phyloP scores from a whole-genome alignment of 257 asterid genomes.

The Solanum stenotomum region DNA sequence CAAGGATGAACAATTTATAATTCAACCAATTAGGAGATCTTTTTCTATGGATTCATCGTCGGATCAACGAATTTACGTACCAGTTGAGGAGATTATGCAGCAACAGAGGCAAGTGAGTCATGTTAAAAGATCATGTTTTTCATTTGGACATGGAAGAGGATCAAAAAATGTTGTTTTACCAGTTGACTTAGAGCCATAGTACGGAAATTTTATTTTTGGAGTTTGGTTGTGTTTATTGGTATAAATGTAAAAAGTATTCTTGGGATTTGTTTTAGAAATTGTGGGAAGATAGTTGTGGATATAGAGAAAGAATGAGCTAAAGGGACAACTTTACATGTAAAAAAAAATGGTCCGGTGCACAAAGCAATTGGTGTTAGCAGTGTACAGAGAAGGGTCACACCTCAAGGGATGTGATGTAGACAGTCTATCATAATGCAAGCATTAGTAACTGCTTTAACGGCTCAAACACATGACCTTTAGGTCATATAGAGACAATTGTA shows the following conservation, averaged over 20 bases:
- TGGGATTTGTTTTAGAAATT: background rate
- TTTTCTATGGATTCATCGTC: slow-evolving; percentile 77
- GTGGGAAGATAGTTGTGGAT: too few relatives aligned
- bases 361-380: too few relatives aligned
- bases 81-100: slow-evolving; percentile 44
- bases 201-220: background rate
- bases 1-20: slow-evolving; percentile 41
- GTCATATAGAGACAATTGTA: too few relatives aligned
- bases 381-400: too few relatives aligned
- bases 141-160: slow-evolving; percentile 56
- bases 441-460: too few relatives aligned
- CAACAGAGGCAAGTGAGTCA: slow-evolving; percentile 6
- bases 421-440: too few relatives aligned
- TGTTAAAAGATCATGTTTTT: slow-evolving; percentile 49
- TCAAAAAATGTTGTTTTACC: slow-evolving; percentile 35
- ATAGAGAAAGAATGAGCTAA: background rate
- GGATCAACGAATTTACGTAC: slow-evolving; percentile 45
- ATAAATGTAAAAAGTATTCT: background rate
- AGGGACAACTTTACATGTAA: background rate
- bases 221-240: background rate
- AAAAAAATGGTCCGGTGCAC: rapidly evolving
- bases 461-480: too few relatives aligned
- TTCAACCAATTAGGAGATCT: slow-evolving; percentile 62
- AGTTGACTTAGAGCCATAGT: slow-evolving; percentile 23
- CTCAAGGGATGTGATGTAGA: too few relatives aligned